Evolutionary conservation across 1,139 yeast species (phyloP).

Genomic region (Sugiyamaella grinbergsii): DNA sequence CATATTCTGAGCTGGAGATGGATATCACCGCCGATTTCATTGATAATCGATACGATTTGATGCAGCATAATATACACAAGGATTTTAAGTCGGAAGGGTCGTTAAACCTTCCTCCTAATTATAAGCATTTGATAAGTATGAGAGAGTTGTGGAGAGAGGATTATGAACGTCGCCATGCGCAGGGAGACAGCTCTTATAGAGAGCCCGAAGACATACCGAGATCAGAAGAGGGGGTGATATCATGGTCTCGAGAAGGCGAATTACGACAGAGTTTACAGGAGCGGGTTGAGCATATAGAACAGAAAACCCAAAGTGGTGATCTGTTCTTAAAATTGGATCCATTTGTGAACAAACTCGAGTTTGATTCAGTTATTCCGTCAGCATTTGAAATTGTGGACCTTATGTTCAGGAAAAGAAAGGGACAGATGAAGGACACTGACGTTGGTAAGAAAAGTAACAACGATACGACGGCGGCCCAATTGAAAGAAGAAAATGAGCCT

Average conservation of each 20-base stretch:
- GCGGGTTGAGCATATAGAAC: not conserved
- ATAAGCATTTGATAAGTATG: conserved; percentile 58
- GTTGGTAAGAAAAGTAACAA: not conserved
- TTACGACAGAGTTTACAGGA: conserved; percentile 14
- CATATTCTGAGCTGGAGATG: conserved; percentile 65
- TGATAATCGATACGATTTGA: conserved; percentile 53
- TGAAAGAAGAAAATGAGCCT: not conserved
- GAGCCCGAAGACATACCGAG: conserved; percentile 24
- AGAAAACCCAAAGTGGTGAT: not conserved
- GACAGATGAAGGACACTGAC: not conserved
- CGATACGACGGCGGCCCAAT: too few relatives aligned
- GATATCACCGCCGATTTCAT: conserved; percentile 66
- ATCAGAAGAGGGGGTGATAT: not conserved
- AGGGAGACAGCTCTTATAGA: conserved; percentile 42
- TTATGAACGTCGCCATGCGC: conserved; percentile 52
- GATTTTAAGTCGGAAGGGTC: conserved; percentile 47
- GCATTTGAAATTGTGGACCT: conserved; percentile 33
- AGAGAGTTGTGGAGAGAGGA: conserved; percentile 65
- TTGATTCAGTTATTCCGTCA: conserved; percentile 29
- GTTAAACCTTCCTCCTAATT: conserved; percentile 27
- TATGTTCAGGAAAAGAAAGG: conserved; percentile 26
- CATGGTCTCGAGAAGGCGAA: conserved; percentile 23
- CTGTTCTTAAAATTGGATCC: conserved; percentile 1
- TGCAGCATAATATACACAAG: conserved; percentile 53
- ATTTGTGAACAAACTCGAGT: conserved; percentile 6